Percentiles rank a stretch among this genome's conserved stretches.
Conservation (phyloP, 345 rosid species). For the Eucalyptus tenuipes region DNA sequence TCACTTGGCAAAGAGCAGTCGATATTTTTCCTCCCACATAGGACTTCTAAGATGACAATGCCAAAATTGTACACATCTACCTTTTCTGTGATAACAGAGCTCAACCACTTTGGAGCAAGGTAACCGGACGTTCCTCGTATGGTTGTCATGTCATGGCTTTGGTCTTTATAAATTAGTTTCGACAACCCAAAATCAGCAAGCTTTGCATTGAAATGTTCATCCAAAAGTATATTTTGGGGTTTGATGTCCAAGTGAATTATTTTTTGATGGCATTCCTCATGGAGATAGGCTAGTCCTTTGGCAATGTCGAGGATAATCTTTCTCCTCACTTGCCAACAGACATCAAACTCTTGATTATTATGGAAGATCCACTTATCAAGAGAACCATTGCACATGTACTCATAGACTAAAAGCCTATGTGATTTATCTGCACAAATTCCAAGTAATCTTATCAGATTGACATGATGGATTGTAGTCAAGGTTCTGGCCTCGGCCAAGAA, state of each 20-base stretch:
- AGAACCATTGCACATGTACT: not conserved
- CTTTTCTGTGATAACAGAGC: not conserved
- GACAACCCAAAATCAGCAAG: not conserved
- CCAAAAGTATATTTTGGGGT: not conserved
- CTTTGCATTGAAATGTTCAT: not conserved
- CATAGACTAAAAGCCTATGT: not conserved
- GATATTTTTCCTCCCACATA: not conserved
- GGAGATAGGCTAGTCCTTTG: not conserved
- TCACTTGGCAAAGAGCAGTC: not conserved
- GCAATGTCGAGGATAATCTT: not conserved
- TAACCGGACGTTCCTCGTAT: not conserved
- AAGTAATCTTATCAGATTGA: not conserved
- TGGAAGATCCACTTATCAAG: not conserved
- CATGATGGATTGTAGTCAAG: not conserved
- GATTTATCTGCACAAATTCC: not conserved
- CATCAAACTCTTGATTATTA: not conserved
- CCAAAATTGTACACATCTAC: not conserved
- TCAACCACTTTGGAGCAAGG: not conserved
- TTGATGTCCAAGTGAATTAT: not conserved
- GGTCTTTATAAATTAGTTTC: not conserved
- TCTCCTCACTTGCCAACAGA: not conserved
- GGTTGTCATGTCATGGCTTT: not conserved
- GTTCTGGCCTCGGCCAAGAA: not conserved
- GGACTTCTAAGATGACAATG: not conserved
- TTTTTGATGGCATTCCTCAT: not conserved